Evolutionary conservation across 1,139 yeast genomes (phyloP).

Genomic region (Kodamaea ohmeri): DNA sequence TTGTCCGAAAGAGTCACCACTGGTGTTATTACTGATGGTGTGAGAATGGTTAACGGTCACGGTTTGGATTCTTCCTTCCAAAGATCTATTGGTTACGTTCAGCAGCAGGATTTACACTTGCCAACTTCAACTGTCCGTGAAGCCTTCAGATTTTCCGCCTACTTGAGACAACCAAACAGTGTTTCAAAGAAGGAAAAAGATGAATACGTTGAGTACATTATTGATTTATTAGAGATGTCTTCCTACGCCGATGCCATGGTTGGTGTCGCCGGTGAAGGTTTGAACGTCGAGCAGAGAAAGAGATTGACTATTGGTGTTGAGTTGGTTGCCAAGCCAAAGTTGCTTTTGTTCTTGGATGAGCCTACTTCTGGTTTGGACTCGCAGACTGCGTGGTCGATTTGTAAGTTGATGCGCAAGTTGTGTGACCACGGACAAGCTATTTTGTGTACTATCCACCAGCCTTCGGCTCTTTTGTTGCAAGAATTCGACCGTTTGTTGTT

Average conservation of each 20-base stretch:
- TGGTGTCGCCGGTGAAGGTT: constrained; percentile 75
- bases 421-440: constrained; percentile 82
- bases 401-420: constrained; percentile 70
- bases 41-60: constrained; percentile 70
- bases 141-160: constrained; percentile 69
- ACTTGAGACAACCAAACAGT: constrained; percentile 63
- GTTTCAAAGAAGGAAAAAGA: constrained; percentile 59
- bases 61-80: constrained; percentile 71
- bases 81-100: constrained; percentile 80
- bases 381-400: constrained; percentile 87
- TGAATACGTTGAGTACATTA: constrained; percentile 69
- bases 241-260: constrained; percentile 77
- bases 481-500: constrained; percentile 75
- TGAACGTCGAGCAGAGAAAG: constrained; percentile 84
- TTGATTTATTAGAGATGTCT: constrained; percentile 68
- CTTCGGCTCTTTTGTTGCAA: constrained; percentile 72
- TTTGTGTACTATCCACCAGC: constrained; percentile 81
- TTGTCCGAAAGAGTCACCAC: constrained; percentile 74
- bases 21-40: constrained; percentile 72
- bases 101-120: constrained; percentile 78
- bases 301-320: constrained; percentile 85
- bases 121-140: constrained; percentile 78
- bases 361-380: constrained; percentile 94
- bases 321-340: constrained; percentile 81
- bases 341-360: constrained; percentile 80